Evolutionary conservation across 257 asterid species (phyloP), one percentile per base, ranked within the genome.

Genomic region (Jacaranda mimosifolia): DNA sequence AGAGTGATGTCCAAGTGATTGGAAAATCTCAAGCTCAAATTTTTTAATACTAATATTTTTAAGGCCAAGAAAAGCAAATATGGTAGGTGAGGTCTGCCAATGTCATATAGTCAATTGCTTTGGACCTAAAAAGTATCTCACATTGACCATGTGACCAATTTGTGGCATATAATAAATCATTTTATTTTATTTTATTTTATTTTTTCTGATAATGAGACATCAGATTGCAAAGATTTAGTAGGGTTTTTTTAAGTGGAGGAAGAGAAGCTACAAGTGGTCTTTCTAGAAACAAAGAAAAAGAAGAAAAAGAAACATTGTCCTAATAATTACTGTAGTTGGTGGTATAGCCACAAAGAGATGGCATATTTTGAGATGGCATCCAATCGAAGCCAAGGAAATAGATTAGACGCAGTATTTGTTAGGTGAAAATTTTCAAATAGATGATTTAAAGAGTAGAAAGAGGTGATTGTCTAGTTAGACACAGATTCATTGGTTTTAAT

Each of bases 71-170:
- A 77, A 69, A 78, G 76, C 56, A 79, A 38, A 10, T 5, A 6
- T 26, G 71, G 66, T 76, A 36, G 84, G 79, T 75, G 46, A 58
- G 60, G 40, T 3, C 38, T 17, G 17, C 19, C 49, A 72, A 58
- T 48, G 4, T n/a, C 1, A 8, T 46, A 21, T 3, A 40, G 82
- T 79, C 82, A 62, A 58, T 58, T 72, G 67, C 21, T 43, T 46
- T 64, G 15, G 83, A 77, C 79, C 65, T 46, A 67, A 70, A 53
- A 76, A 66, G 78, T 75, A 68, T 40, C 57, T 70, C 52, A 67
- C 9, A 66, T 80, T 84, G 85, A 69, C 83, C 6, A 6, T 5
- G 14, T 32, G 55, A 42, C 52, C 48, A 63, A 53, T 17, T 7
- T 15, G 53, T 13, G 43, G 35, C 15, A 45, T 15, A 39, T 64